Evolutionary conservation across 495 filamentous ascomycete species (phyloP).

Genomic region (Ramalina intermedia): DNA sequence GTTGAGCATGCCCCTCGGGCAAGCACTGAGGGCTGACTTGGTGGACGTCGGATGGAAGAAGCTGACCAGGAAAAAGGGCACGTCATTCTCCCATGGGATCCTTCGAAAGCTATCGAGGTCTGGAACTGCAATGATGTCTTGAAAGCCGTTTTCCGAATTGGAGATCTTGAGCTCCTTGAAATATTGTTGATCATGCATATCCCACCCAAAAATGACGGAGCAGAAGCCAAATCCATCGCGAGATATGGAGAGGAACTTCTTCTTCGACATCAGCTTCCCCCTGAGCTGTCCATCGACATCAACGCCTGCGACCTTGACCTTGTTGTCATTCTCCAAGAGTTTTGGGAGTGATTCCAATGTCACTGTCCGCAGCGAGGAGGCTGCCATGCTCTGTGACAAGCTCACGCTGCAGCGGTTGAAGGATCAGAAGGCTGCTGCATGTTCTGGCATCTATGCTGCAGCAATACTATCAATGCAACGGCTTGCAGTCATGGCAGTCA

Average conservation of each 20-base stretch:
- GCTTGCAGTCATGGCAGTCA: no score
- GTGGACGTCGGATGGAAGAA: slow-evolving; percentile 66
- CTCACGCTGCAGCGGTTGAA: no score
- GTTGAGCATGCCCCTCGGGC: slow-evolving; percentile 65
- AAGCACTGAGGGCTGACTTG: slow-evolving; percentile 52
- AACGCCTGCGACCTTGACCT: slow-evolving; percentile 82
- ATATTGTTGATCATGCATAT: slow-evolving; percentile 93
- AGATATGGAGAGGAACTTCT: slow-evolving; percentile 82
- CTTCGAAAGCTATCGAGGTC: slow-evolving; percentile 72
- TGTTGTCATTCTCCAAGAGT: slow-evolving; percentile 58
- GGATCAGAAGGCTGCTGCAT: no score
- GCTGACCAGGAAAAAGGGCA: slow-evolving; percentile 85
- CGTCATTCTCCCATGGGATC: slow-evolving; percentile 88
- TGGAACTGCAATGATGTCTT: slow-evolving; percentile 71
- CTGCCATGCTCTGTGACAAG: no score
- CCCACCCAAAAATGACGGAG: slow-evolving; percentile 93
- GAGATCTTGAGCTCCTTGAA: slow-evolving; percentile 70
- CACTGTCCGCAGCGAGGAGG: slow-evolving; percentile 17
- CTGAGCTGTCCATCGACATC: slow-evolving; percentile 86
- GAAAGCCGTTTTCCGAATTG: slow-evolving; percentile 87
- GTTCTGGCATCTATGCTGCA: no score
- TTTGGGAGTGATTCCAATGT: slow-evolving; percentile 49
- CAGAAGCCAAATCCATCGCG: slow-evolving; percentile 88
- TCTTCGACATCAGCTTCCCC: slow-evolving; percentile 90
- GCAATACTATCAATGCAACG: no score